Base-by-base conservation (phyloP, 352 stramenopile species). In the Globisporangium rhizosaccharum region DNA sequence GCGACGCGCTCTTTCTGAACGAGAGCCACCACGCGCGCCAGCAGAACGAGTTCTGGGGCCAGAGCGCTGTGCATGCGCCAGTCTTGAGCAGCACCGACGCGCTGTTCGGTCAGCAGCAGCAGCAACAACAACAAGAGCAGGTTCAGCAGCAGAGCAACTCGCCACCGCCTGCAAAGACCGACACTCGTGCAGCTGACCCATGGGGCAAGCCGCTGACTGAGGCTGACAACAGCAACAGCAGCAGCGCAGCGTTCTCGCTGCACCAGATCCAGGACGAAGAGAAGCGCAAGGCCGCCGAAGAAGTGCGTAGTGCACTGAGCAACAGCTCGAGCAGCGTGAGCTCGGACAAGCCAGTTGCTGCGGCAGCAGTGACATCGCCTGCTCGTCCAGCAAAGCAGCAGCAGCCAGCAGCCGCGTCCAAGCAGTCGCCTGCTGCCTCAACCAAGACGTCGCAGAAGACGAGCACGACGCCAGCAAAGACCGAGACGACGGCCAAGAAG, bases 201-300 rank as follows among this genome's bases (percentile, higher is more conserved):
- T 83, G 73, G 73, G 70, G 69, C 53, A 70, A 57, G 44, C 53
- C 67, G 37, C 66, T 53, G 14, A 56, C 60, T 26, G 62, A 66
- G 18, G 42, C 66, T 20, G 62, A 39, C 51, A 51, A 49, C 44
- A n/a, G n/a, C 44, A 10, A 10, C 44, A 10, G 20, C 44, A 5
- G 20, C 44, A 36, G 41, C 44, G 20, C 57, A 2, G 65, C 73
- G 28, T 57, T 65, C 53, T 73, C 65, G 11, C 50, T 79, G 48
- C 55, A 68, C n/a, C 67, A 76, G 18, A 79, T 79, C 41, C 68
- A 84, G 48, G 60, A 73, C 44, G 67, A 82, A 39, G 73, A 84
- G 53, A 82, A 76, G 58, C 72, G 63, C 44, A 65, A 63, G 54
- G 65, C 63, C 51, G 61, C 33, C 9, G 51, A 69, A 5, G 60